These are phyloP conservation scores for Naegleria gruberi DNA, from an alignment of 208 protist species.

Conservation along the genomic window DNA sequence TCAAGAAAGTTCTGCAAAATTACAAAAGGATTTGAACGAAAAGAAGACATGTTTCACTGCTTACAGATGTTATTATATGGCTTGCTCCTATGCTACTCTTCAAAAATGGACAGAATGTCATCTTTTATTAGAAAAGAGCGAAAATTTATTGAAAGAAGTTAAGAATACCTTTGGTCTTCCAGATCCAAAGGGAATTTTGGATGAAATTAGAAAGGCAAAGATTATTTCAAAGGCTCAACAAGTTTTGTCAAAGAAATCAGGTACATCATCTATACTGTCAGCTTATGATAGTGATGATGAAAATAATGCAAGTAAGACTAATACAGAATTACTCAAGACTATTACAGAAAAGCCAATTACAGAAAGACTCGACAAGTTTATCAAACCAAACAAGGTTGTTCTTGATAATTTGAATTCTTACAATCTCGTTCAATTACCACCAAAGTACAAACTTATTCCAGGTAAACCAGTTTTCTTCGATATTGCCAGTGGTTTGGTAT, in stretches of 20 bases:
- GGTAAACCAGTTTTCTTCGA: slow-evolving; percentile 9
- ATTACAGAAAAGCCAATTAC: background rate
- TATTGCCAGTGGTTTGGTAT: background rate
- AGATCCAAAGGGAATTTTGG: too few relatives aligned
- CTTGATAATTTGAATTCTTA: background rate
- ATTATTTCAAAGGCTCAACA: background rate
- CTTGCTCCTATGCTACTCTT: background rate
- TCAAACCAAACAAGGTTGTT: background rate
- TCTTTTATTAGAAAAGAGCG: background rate
- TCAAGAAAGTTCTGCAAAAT: background rate
- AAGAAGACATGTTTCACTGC: background rate
- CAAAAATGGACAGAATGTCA: background rate
- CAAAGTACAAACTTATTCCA: background rate
- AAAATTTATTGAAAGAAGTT: background rate
- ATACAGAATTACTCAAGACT: background rate
- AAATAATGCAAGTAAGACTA: background rate
- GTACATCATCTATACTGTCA: background rate
- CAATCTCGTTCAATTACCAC: background rate
- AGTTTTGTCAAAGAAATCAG: background rate
- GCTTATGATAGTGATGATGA: background rate
- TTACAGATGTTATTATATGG: background rate
- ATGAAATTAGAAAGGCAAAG: background rate
- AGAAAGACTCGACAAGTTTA: background rate
- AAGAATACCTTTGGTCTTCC: background rate
- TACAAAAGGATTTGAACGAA: background rate